Evolutionary conservation across 345 rosid genomes (phyloP).

Genomic region (Firmiana major): DNA sequence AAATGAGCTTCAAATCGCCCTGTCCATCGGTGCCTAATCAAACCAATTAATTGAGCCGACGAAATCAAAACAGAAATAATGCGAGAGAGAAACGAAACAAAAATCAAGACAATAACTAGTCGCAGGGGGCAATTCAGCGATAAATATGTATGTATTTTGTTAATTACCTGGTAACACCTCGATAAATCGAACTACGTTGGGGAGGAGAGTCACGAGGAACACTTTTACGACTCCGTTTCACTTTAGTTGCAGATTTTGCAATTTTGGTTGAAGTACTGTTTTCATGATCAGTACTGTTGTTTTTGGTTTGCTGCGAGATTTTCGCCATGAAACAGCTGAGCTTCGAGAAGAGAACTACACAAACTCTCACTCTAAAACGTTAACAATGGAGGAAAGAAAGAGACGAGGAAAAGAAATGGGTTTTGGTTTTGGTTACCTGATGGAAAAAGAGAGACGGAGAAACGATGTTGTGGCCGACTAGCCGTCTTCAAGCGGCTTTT

Average conservation of each 20-base stretch:
- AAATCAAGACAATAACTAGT: too few species aligned
- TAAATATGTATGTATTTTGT: too few species aligned
- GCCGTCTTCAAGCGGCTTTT: conserved; percentile 2
- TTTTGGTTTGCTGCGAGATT: conserved; percentile 22
- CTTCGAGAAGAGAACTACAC: neutral
- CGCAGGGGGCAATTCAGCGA: too few species aligned
- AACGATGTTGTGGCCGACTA: neutral
- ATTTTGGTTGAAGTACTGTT: neutral
- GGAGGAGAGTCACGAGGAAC: conserved; percentile 53
- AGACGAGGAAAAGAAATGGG: too few species aligned
- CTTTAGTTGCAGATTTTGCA: conserved; percentile 18
- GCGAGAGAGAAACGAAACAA: too few species aligned
- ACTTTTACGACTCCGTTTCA: conserved; percentile 45
- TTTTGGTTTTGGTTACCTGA: neutral
- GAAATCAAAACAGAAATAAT: neutral
- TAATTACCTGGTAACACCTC: conserved; percentile 65
- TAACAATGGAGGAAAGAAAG: neutral
- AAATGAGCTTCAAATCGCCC: conserved; percentile 85
- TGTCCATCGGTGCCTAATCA: conserved; percentile 69
- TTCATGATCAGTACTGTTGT: neutral
- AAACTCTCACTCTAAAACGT: neutral
- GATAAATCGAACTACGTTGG: conserved; percentile 54
- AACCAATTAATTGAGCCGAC: neutral
- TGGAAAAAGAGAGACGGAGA: neutral
- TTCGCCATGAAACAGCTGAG: conserved; percentile 34